Percentiles rank a stretch among this genome's conserved stretches.
Conservation (phyloP, 352 stramenopile species). For the Pythium brassicae region DNA sequence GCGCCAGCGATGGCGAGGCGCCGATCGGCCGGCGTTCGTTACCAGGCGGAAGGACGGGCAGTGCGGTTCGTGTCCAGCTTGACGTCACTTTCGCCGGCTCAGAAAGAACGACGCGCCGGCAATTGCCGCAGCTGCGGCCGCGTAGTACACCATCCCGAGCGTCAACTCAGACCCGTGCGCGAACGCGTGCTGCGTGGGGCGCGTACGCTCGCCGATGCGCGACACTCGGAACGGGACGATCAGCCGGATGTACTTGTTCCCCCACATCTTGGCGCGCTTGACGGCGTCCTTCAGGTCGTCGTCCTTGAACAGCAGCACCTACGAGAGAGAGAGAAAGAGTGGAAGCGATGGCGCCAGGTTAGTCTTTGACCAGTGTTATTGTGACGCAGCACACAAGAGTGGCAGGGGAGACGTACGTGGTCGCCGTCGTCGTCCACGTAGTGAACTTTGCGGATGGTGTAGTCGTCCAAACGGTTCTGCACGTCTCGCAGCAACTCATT, state of each 20-base stretch:
- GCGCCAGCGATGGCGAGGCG: too few relatives aligned
- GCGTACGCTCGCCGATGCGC: slow-evolving; percentile 14
- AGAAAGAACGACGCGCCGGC: slow-evolving; percentile 76
- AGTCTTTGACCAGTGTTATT: too few relatives aligned
- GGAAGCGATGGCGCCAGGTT: too few relatives aligned
- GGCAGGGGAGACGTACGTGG: slow-evolving; percentile 19
- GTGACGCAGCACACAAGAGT: not conserved
- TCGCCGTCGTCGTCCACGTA: slow-evolving; percentile 84
- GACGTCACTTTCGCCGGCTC: slow-evolving; percentile 54
- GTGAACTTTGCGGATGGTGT: slow-evolving; percentile 71
- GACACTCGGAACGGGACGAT: slow-evolving; percentile 51
- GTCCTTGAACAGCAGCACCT: slow-evolving; percentile 78
- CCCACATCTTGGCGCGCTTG: slow-evolving; percentile 65
- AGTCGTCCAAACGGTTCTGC: slow-evolving; percentile 63
- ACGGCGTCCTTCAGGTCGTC: slow-evolving; percentile 80
- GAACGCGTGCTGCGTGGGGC: slow-evolving; percentile 33
- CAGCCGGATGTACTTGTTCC: slow-evolving; percentile 82
- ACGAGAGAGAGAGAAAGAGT: not conserved
- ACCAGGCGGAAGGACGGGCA: too few relatives aligned
- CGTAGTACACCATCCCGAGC: slow-evolving; percentile 78
- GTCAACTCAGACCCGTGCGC: slow-evolving; percentile 42
- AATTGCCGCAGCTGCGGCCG: slow-evolving; percentile 66
- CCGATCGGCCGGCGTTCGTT: too few relatives aligned
- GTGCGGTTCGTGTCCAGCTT: too few relatives aligned
- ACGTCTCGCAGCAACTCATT: slow-evolving; percentile 70